Evolutionary conservation across 176 grass and related monocot genomes (phyloP).

Genomic region (Raddia guianensis): DNA sequence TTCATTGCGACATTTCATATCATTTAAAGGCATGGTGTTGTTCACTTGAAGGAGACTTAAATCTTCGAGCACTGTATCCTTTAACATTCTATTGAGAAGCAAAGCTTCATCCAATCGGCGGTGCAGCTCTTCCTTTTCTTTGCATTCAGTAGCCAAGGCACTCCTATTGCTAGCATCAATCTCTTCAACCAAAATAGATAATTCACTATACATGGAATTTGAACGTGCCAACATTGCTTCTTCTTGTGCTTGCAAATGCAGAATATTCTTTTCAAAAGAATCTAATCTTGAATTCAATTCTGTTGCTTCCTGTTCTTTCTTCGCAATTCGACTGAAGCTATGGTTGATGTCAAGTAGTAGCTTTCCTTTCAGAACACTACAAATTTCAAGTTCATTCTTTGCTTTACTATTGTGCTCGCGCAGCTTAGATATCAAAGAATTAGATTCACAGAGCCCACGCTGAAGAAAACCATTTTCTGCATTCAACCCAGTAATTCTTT

Average conservation of each 20-base stretch:
- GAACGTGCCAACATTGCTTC: conserved; percentile 84
- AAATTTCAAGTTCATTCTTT: conserved; percentile 81
- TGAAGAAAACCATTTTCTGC: conserved; percentile 91
- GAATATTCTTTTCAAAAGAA: conserved; percentile 81
- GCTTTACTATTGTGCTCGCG: conserved; percentile 75
- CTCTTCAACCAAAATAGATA: conserved; percentile 64
- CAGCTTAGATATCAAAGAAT: conserved; percentile 76
- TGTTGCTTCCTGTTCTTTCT: conserved; percentile 81
- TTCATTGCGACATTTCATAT: conserved; percentile 39
- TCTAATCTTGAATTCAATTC: conserved; percentile 63
- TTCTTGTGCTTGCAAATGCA: conserved; percentile 82
- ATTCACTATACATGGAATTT: conserved; percentile 72
- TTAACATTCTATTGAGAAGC: conserved; percentile 48
- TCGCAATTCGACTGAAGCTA: conserved; percentile 78
- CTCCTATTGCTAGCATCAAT: conserved; percentile 71
- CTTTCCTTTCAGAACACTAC: conserved; percentile 87
- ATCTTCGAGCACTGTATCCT: conserved; percentile 45
- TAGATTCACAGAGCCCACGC: conserved; percentile 65
- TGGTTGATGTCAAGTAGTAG: conserved; percentile 84
- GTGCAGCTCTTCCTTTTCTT: conserved; percentile 64
- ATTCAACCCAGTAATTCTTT: conserved; percentile 84
- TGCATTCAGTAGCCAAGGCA: conserved; percentile 50
- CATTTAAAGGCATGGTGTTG: conserved; percentile 14
- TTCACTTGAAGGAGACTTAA: conserved; percentile 41
- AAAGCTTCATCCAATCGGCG: conserved; percentile 51